phyloP scores from a whole-genome alignment of 31 red algal genomes.

The Odonthalia washingtoniensis region DNA sequence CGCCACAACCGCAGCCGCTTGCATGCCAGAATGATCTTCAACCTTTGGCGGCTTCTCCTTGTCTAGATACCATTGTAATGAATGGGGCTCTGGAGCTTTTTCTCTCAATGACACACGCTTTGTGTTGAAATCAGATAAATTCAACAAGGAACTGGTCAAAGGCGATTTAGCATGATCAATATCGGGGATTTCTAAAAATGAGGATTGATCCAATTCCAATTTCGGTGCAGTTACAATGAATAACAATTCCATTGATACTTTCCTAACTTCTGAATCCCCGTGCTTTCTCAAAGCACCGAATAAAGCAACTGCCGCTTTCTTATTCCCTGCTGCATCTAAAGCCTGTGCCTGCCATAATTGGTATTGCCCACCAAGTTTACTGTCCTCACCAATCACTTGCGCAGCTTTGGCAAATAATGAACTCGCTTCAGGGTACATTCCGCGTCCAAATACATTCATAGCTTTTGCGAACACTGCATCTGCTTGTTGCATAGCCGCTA shows the following conservation, averaged over 20 bases:
- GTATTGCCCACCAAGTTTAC: constrained; percentile 83
- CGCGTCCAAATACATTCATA: constrained; percentile 68
- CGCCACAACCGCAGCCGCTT: constrained; percentile 22
- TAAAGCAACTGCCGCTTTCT: constrained; percentile 50
- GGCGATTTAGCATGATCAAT: constrained; percentile 50
- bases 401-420: constrained; percentile 56
- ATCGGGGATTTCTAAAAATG: constrained; percentile 75
- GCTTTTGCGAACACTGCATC: constrained; percentile 62
- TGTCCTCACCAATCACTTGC: constrained; percentile 34
- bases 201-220: constrained; percentile 67
- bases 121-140: constrained; percentile 50
- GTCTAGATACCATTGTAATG: too few species aligned
- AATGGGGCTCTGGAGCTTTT: constrained; percentile 81
- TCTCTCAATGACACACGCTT: constrained; percentile 27
- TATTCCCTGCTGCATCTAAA: constrained; percentile 87
- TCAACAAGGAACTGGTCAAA: constrained; percentile 36
- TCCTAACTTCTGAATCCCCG: constrained; percentile 77
- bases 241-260: constrained; percentile 81
- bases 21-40: constrained; percentile 47
- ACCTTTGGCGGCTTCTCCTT: constrained; percentile 60
- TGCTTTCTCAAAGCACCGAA: constrained; percentile 67
- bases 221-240: constrained; percentile 85
- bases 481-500: constrained; percentile 45
- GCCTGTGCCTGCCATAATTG: constrained; percentile 92
- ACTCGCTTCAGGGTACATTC: constrained; percentile 65